Percentiles rank a stretch among this genome's conserved stretches.
Conservation (phyloP, 2,329 filamentous ascomycete species). For the Epichloe sp. region DNA sequence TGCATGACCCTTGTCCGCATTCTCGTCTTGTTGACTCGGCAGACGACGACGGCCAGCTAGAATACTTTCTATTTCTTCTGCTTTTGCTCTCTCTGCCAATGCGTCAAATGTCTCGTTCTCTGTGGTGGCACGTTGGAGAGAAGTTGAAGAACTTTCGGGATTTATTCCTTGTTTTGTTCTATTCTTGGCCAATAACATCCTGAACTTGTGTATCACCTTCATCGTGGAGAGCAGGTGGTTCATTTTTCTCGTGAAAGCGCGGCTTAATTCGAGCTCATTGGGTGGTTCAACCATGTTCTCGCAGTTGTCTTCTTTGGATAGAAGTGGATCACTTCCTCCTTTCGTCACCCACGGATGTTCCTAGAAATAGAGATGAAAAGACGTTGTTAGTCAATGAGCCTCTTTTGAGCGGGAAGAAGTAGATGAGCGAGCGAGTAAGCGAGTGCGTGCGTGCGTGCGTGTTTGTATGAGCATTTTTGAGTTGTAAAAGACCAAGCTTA, state of each 20-base stretch:
- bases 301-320: slow-evolving; percentile 78
- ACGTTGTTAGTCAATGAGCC: background rate
- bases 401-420: background rate
- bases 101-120: slow-evolving; percentile 9
- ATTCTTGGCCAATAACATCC: slow-evolving; percentile 45
- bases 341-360: slow-evolving; percentile 89
- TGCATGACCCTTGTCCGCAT: slow-evolving; percentile 30
- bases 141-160: background rate
- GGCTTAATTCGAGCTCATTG: slow-evolving; percentile 80
- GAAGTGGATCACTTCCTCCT: slow-evolving; percentile 59
- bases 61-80: slow-evolving; percentile 36
- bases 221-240: slow-evolving; percentile 76
- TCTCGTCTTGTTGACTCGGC: slow-evolving; percentile 19
- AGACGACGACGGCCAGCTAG: slow-evolving; percentile 33
- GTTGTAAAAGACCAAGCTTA: slow-evolving; percentile 30
- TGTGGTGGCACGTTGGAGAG: background rate
- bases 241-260: slow-evolving; percentile 84
- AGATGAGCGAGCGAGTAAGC: background rate
- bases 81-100: slow-evolving; percentile 23
- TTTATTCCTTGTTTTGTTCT: slow-evolving; percentile 10
- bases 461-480: background rate
- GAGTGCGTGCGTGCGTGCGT: background rate
- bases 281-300: slow-evolving; percentile 66
- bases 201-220: slow-evolving; percentile 86
- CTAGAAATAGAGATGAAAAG: slow-evolving; percentile 29